Base-by-base conservation (phyloP, 1,284 basidiomycete species). In the Microbotryum intermedium region DNA sequence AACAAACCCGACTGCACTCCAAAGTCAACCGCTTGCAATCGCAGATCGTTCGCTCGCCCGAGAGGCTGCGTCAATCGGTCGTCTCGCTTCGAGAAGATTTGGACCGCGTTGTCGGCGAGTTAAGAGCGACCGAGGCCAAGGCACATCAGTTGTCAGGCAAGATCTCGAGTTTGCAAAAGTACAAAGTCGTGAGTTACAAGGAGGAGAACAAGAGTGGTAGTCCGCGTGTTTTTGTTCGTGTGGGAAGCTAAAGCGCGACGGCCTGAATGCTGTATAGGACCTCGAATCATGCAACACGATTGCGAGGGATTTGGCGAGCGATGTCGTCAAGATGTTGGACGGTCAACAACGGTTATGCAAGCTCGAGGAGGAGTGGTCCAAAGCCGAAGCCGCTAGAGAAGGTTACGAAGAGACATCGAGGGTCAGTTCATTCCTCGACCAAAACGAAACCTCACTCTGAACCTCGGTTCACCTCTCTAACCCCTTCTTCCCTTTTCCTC, bases 301-400 rank as follows among this genome's bases (percentile, higher is more conserved):
- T 7, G 47, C 66, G 47, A 63, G 68, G 28, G 69, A 70, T 50
- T 70, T 66, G 68, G 61, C 66, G 46, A 45, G 23, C 6, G 68
- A 70, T 34, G 59, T 58, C 16, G 55, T 49, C 29, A 59, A 61
- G 55, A 52, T 62, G 23, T 47, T 44, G 7, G 68, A 69, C 30
- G 61, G 60, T 1, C 55, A 55, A n/a, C 48, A 53, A 49, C 54
- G 34, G n/a, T 57, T 68, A 21, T 44, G 52, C n/a, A 50, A 60
- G 10, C 50, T 65, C 18, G 53, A 58, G 26, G 60, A 46, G 4
- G 64, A 70, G 48, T 55, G 57, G 47, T 46, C 56, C 23, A 68
- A 69, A 26, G 50, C 67, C 2, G 62, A 65, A 50, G 34, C 34
- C 6, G 34, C 34, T 11, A 11, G 34, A 39, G 34, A 39, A 39